A percentile compares a stretch with the other conserved stretches of the same genome.
Conservation (phyloP, 306 rosid species). For the Sophora flavescens region DNA sequence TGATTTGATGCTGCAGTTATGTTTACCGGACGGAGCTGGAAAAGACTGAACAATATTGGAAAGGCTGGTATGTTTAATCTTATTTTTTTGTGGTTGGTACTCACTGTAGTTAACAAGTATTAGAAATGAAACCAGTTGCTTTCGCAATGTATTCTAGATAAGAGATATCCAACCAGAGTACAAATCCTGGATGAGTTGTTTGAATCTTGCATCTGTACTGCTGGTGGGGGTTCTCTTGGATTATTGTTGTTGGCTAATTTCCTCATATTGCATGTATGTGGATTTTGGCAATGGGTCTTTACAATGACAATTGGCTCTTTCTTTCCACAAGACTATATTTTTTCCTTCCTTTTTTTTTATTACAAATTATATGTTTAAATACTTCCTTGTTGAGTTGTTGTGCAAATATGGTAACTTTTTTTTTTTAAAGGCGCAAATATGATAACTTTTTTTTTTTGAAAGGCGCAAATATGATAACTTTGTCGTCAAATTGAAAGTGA, state of each 20-base stretch:
- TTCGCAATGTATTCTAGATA: conserved; percentile 20
- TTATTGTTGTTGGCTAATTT: conserved; percentile 17
- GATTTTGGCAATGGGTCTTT: conserved; percentile 27
- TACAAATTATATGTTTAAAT: conserved; percentile 21
- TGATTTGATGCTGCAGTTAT: conserved; percentile 75
- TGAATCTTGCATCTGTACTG: conserved; percentile 33
- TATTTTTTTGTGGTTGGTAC: conserved; percentile 9
- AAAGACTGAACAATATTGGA: conserved; percentile 97
- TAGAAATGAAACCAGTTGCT: conserved; percentile 39
- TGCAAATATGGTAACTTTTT: conserved; percentile 31
- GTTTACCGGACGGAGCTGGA: conserved; percentile 75
- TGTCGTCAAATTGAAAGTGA: conserved; percentile 31
- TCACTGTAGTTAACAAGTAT: background rate
- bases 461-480: no score
- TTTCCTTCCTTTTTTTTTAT: background rate
- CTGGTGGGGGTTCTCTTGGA: conserved; percentile 38
- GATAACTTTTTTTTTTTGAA: background rate
- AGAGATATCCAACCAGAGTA: conserved; percentile 21
- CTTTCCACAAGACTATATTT: background rate
- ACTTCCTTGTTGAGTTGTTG: conserved; percentile 32
- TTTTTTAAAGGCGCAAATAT: no score
- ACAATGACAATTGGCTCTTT: background rate
- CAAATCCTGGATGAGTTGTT: conserved; percentile 16
- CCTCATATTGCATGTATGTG: conserved; percentile 24
- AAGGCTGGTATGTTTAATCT: conserved; percentile 75